Evolutionary conservation across 2,329 filamentous ascomycete species (phyloP).

Genomic region (Epichloe hybrida): DNA sequence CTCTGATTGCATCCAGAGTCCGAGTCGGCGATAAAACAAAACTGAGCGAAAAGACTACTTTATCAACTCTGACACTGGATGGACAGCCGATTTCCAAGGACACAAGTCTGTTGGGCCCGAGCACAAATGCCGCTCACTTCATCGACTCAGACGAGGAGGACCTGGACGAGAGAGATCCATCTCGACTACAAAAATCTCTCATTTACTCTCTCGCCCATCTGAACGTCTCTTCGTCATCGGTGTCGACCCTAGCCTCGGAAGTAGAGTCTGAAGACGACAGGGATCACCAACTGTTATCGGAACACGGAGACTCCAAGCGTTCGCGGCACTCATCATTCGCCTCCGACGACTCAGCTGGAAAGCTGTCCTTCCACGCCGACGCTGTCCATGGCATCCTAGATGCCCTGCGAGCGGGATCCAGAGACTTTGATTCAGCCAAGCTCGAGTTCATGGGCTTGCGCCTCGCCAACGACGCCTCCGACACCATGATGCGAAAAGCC

Average conservation of each 20-base stretch:
- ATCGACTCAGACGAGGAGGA: conserved; percentile 34
- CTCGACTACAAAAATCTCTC: conserved; percentile 39
- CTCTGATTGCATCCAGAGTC: conserved; percentile 69
- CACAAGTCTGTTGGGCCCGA: conserved; percentile 31
- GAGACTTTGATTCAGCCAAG: conserved; percentile 69
- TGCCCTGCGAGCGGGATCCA: conserved; percentile 59
- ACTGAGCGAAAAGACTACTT: conserved; percentile 21
- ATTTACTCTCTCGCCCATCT: conserved; percentile 39
- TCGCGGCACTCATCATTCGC: conserved; percentile 59
- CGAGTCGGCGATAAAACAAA: conserved; percentile 49
- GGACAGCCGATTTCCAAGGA: conserved; percentile 27
- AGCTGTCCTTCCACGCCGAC: conserved; percentile 62
- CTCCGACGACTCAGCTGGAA: conserved; percentile 52
- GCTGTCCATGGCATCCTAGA: conserved; percentile 80
- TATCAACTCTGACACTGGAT: conserved; percentile 24
- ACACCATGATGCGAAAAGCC: conserved; percentile 74
- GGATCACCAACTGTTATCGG: conserved; percentile 44
- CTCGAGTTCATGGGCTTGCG: conserved; percentile 90
- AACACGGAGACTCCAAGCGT: conserved; percentile 33
- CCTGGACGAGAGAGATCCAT: conserved; percentile 34
- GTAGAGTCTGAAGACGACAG: conserved; percentile 53
- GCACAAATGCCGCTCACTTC: conserved; percentile 38
- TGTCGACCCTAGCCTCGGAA: conserved; percentile 50
- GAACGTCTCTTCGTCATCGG: conserved; percentile 39
- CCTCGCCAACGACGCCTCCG: conserved; percentile 80